phyloP scores from a whole-genome alignment of 2,329 filamentous ascomycete genomes.

The Penicillium sclerotigenum region DNA sequence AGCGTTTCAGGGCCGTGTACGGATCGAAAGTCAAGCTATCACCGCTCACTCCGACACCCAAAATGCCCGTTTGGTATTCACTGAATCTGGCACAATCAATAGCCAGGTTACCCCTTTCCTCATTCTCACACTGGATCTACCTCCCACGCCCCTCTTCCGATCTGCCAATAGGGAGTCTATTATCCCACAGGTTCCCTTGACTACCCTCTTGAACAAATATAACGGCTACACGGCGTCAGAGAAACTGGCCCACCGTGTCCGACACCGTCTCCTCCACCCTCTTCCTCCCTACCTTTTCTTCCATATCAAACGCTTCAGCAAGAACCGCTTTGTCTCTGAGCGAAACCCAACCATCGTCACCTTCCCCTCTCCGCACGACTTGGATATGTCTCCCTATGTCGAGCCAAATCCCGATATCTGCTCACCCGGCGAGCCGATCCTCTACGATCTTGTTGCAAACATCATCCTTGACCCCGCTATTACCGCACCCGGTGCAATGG shows the following conservation, averaged over 20 bases:
- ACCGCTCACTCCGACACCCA: conserved; percentile 79
- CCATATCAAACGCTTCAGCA: conserved; percentile 94
- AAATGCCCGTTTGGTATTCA: conserved; percentile 84
- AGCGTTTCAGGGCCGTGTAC: conserved; percentile 88
- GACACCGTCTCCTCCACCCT: conserved; percentile 85
- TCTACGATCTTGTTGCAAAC: conserved; percentile 95
- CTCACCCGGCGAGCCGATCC: conserved; percentile 74
- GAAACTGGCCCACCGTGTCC: conserved; percentile 79
- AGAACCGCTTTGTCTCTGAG: conserved; percentile 94
- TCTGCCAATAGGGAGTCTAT: conserved; percentile 93
- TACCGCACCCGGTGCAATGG: conserved; percentile 64
- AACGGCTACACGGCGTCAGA: conserved; percentile 85
- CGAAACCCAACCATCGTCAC: conserved; percentile 98
- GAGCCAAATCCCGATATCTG: conserved; percentile 75
- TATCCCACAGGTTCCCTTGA: conserved; percentile 75
- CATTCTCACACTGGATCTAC: conserved; percentile 89
- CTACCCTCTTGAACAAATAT: conserved; percentile 83
- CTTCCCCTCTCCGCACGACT: conserved; percentile 75
- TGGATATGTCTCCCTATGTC: conserved; percentile 87
- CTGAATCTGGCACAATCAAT: conserved; percentile 80
- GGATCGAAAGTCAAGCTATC: conserved; percentile 90
- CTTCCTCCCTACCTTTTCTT: conserved; percentile 87
- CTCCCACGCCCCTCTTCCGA: conserved; percentile 89
- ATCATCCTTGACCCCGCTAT: conserved; percentile 58
- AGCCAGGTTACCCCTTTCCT: conserved; percentile 77